Conservation (phyloP, 495 filamentous ascomycete genomes). For the Arthonia radiata region DNA sequence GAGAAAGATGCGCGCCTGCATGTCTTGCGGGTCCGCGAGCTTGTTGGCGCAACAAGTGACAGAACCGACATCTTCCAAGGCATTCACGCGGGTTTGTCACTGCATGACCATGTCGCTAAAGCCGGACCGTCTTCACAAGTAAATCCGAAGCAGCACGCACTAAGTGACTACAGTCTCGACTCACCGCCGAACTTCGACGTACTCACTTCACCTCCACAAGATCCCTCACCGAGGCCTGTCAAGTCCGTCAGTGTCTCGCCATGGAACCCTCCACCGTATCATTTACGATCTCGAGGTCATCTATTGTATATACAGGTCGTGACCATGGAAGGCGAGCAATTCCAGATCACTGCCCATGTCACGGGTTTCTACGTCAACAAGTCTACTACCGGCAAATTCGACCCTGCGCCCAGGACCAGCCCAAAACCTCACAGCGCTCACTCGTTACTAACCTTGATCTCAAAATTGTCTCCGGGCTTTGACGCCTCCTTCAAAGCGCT, state of each 20-base stretch:
- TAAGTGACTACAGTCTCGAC: conserved; percentile 52
- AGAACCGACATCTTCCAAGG: conserved; percentile 75
- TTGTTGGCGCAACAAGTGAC: conserved; percentile 77
- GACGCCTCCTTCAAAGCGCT: conserved; percentile 41
- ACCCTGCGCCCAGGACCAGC: conserved; percentile 48
- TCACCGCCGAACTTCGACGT: conserved; percentile 37
- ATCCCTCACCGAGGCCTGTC: conserved; percentile 57
- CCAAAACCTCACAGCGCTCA: conserved; percentile 52
- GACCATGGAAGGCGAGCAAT: conserved; percentile 78
- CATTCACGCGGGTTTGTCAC: conserved; percentile 58
- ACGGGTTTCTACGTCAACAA: conserved; percentile 95
- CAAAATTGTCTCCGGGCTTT: conserved; percentile 62
- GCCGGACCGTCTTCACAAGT: conserved; percentile 22
- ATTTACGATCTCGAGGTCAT: conserved; percentile 75
- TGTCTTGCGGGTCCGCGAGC: conserved; percentile 64
- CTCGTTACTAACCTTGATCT: conserved; percentile 63
- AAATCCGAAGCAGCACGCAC: conserved; percentile 15
- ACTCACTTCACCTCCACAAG: conserved; percentile 39
- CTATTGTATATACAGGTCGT: conserved; percentile 72
- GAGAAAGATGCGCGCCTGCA: conserved; percentile 97
- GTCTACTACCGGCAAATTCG: conserved; percentile 72
- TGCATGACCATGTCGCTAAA: conserved; percentile 51
- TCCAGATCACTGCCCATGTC: conserved; percentile 78
- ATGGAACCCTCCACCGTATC: conserved; percentile 91
- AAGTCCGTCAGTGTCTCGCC: conserved; percentile 70